phyloP scores from a whole-genome alignment of 1,139 yeast species.

The Yamadazyma triangularis region DNA sequence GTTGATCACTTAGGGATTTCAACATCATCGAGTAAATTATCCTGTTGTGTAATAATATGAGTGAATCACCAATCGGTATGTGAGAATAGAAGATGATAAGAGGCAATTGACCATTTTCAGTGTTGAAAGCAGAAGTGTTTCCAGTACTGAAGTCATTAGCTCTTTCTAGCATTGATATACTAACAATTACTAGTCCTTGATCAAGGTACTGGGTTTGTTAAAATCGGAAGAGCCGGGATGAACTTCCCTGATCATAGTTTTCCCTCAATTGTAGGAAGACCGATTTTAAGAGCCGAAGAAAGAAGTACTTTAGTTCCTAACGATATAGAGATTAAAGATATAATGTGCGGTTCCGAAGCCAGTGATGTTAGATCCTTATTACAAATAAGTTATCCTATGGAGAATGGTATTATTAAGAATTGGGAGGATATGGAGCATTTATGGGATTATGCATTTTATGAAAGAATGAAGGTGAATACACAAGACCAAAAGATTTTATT shows the following conservation, averaged over 20 bases:
- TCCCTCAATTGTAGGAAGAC: conserved; percentile 97
- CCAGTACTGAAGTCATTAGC: too few relatives aligned
- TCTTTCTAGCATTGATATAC: conserved; percentile 6
- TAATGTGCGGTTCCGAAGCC: conserved; percentile 98
- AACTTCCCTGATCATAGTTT: conserved; percentile 98
- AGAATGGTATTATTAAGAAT: conserved; percentile 92
- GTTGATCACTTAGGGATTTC: too few relatives aligned
- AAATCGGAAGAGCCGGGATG: conserved; percentile 93
- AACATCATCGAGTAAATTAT: too few relatives aligned
- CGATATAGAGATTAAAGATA: conserved; percentile 75
- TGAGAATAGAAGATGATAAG: conserved; percentile 9
- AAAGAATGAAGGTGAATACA: conserved; percentile 74
- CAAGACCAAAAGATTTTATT: conserved; percentile 75
- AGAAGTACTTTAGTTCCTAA: conserved; percentile 52
- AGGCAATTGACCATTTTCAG: too few relatives aligned
- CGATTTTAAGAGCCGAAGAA: conserved; percentile 95
- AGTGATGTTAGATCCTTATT: conserved; percentile 83
- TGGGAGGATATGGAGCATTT: conserved; percentile 99
- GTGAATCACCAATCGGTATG: conserved; percentile 57
- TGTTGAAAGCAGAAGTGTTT: too few relatives aligned
- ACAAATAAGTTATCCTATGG: conserved; percentile 96
- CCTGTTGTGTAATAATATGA: too few relatives aligned
- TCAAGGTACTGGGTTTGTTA: conserved; percentile 98
- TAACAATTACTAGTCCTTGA: conserved; percentile 64
- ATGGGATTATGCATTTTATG: conserved; percentile 97